Conservation (phyloP, 176 grass and related monocot species). For the Zizania latifolia region DNA sequence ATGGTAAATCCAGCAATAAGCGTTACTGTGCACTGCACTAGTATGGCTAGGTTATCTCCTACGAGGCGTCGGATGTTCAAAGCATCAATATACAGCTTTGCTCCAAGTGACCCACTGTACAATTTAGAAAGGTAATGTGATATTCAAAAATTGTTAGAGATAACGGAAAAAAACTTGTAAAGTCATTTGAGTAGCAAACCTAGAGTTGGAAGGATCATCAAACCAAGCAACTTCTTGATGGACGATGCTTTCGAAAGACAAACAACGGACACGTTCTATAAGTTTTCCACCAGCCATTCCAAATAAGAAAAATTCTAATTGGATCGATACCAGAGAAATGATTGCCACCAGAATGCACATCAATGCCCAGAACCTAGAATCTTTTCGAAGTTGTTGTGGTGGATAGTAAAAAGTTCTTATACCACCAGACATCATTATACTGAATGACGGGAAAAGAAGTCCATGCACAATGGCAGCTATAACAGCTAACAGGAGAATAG, state of each 20-base stretch:
- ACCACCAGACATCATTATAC: constrained; percentile 56
- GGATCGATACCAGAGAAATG: constrained; percentile 44
- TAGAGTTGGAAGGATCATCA: constrained; percentile 72
- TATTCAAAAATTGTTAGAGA: constrained; percentile 1
- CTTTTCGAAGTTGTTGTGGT: constrained; percentile 42
- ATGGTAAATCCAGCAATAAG: constrained; percentile 47
- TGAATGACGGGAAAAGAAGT: constrained; percentile 61
- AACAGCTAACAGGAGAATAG: constrained; percentile 43
- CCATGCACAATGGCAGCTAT: constrained; percentile 67
- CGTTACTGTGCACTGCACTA: constrained; percentile 46
- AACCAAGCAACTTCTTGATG: constrained; percentile 81
- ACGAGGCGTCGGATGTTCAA: constrained; percentile 51
- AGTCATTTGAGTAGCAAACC: constrained; percentile 38
- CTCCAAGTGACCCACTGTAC: constrained; percentile 54
- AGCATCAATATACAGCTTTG: constrained; percentile 52
- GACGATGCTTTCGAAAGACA: constrained; percentile 63
- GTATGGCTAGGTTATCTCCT: constrained; percentile 57
- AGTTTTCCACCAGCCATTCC: constrained; percentile 78
- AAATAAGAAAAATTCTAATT: constrained; percentile 66
- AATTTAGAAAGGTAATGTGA: constrained; percentile 22
- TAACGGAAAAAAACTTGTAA: constrained; percentile 7
- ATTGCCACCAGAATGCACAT: constrained; percentile 46
- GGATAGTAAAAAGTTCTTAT: constrained; percentile 71
- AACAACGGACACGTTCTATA: constrained; percentile 57
- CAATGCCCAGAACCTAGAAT: constrained; percentile 68